phyloP scores from a whole-genome alignment of 441 rosid species.

The Geranium incanum region DNA sequence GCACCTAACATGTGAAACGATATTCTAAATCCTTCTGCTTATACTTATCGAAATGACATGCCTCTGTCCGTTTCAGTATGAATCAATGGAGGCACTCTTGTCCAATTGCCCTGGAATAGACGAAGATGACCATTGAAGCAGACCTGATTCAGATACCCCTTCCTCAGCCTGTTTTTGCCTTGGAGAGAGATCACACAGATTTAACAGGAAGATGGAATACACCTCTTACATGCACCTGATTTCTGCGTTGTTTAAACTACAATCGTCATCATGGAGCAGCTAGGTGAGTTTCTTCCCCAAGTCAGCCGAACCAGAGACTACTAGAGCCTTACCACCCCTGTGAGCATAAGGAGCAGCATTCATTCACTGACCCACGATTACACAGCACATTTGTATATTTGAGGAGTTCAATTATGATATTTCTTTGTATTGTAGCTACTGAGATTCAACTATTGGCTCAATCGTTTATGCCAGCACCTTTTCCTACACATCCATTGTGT shows the following conservation, averaged over 20 bases:
- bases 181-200: not conserved
- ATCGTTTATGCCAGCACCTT: no score
- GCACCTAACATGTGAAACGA: not conserved
- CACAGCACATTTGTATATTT: not conserved
- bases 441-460: no score
- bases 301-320: not conserved
- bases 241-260: no score
- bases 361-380: not conserved
- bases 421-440: not conserved
- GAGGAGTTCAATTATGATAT: not conserved
- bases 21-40: constrained; percentile 11
- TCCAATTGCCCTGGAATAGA: constrained; percentile 72
- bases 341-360: not conserved
- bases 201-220: not conserved
- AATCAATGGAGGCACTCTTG: constrained; percentile 58
- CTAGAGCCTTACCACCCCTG: not conserved
- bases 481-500: no score
- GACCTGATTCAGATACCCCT: not conserved
- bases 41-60: constrained; percentile 7
- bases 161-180: not conserved
- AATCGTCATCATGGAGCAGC: no score
- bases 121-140: constrained; percentile 73
- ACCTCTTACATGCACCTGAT: not conserved
- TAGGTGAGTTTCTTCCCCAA: not conserved
- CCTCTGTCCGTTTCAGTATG: constrained; percentile 51